Evolutionary conservation across 2,329 filamentous ascomycete genomes (phyloP).

Genomic region (Talaromyces sp.): DNA sequence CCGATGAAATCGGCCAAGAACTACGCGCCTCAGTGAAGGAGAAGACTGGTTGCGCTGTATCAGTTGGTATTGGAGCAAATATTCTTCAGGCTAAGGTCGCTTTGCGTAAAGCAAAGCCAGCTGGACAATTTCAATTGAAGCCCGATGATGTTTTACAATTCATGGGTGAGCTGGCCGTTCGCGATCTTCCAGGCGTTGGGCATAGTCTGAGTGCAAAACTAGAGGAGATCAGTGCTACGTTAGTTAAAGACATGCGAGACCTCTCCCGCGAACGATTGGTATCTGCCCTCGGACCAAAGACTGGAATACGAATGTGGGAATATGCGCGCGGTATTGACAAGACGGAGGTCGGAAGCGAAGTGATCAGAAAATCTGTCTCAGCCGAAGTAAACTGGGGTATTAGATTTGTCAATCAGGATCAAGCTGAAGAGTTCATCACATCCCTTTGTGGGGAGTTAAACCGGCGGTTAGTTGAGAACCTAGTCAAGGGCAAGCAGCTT

Average conservation of each 20-base stretch:
- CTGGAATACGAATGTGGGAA: constrained; percentile 85
- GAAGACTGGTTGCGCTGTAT: constrained; percentile 82
- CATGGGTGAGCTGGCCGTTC: constrained; percentile 75
- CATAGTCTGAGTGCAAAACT: constrained; percentile 85
- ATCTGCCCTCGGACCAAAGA: constrained; percentile 82
- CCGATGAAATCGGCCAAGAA: constrained; percentile 67
- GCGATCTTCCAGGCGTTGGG: constrained; percentile 87
- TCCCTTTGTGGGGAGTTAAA: constrained; percentile 85
- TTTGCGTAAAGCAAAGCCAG: constrained; percentile 87
- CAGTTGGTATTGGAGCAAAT: constrained; percentile 88
- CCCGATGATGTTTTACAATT: constrained; percentile 77
- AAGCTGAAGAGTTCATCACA: constrained; percentile 88
- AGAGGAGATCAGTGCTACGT: constrained; percentile 79
- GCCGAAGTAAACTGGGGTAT: constrained; percentile 99
- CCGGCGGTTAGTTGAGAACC: constrained; percentile 76
- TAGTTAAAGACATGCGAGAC: constrained; percentile 80
- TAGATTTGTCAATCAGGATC: constrained; percentile 85
- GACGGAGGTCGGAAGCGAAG: constrained; percentile 81
- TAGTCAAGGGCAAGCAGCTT: constrained; percentile 82
- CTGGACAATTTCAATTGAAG: constrained; percentile 85
- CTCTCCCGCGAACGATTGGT: constrained; percentile 75
- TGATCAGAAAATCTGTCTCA: constrained; percentile 88
- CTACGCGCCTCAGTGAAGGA: constrained; percentile 72
- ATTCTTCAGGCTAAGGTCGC: constrained; percentile 91
- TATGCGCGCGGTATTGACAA: constrained; percentile 87